A percentile compares a stretch with the other conserved stretches of the same genome.
Conservation (phyloP, 2,329 filamentous ascomycete species). For the Colletotrichum coccodes region DNA sequence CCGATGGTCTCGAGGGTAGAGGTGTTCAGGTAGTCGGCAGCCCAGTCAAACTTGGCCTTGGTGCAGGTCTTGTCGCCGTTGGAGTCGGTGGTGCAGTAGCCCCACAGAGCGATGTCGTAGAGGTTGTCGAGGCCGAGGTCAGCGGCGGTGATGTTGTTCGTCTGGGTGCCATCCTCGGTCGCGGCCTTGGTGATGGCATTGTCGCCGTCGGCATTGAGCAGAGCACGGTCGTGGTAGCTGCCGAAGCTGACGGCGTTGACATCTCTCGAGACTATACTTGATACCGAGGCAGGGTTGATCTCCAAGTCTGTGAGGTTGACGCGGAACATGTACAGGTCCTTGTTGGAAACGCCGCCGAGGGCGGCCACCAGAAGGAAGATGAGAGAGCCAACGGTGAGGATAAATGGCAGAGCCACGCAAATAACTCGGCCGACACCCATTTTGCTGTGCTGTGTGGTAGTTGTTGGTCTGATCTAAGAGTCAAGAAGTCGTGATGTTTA, state of each 20-base stretch:
- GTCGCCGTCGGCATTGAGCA: slow-evolving; percentile 33
- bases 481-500: neutral
- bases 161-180: slow-evolving; percentile 32
- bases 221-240: slow-evolving; percentile 48
- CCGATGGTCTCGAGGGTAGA: slow-evolving; percentile 67
- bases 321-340: slow-evolving; percentile 67
- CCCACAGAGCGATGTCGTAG: slow-evolving; percentile 88
- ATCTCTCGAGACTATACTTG: slow-evolving; percentile 32
- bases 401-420: slow-evolving; percentile 89
- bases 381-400: slow-evolving; percentile 81
- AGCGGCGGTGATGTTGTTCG: slow-evolving; percentile 64
- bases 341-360: slow-evolving; percentile 65
- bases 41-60: slow-evolving; percentile 79
- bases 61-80: slow-evolving; percentile 74
- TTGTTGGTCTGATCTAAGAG: slow-evolving; percentile 14
- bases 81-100: slow-evolving; percentile 78
- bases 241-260: slow-evolving; percentile 44
- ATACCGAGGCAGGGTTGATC: slow-evolving; percentile 51
- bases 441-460: slow-evolving; percentile 41
- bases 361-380: slow-evolving; percentile 72
- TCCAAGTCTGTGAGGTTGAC: slow-evolving; percentile 72
- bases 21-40: slow-evolving; percentile 74
- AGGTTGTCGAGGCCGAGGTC: slow-evolving; percentile 75
- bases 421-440: slow-evolving; percentile 79
- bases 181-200: slow-evolving; percentile 41